These are phyloP conservation scores for Myxozyma kluyveri DNA, from an alignment of 805 yeast species.

Conservation along the genomic window DNA sequence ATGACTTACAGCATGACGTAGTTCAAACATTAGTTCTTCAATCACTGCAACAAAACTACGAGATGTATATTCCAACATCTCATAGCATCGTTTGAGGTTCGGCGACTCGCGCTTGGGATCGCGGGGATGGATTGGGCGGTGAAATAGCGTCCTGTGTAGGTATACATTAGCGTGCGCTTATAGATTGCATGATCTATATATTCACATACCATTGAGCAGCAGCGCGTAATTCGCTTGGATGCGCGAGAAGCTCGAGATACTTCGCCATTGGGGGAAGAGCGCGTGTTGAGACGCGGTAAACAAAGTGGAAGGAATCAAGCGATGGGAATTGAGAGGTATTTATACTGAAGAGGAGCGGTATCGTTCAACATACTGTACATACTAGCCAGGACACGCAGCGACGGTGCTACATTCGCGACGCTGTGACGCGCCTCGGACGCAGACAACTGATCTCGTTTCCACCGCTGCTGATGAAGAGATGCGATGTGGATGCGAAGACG, in stretches of 20 bases:
- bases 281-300: background rate
- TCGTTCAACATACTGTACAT: too few relatives aligned
- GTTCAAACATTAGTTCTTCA: conserved; percentile 83
- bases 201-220: conserved; percentile 52
- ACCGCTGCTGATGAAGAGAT: too few relatives aligned
- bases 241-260: conserved; percentile 46
- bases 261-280: conserved; percentile 19
- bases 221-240: conserved; percentile 71
- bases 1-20: conserved; percentile 60
- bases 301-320: background rate
- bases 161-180: too few relatives aligned
- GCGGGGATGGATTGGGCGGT: conserved; percentile 53
- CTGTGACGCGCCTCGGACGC: background rate
- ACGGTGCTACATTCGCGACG: background rate
- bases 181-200: too few relatives aligned
- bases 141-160: too few relatives aligned
- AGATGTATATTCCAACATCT: conserved; percentile 66
- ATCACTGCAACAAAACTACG: conserved; percentile 95
- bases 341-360: background rate
- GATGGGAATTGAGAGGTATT: background rate
- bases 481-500: too few relatives aligned
- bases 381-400: too few relatives aligned
- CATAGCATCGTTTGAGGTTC: conserved; percentile 62
- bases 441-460: background rate
- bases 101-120: conserved; percentile 43